Evolutionary conservation across 805 yeast species (phyloP).

Genomic region (Clavispora vitiphila): DNA sequence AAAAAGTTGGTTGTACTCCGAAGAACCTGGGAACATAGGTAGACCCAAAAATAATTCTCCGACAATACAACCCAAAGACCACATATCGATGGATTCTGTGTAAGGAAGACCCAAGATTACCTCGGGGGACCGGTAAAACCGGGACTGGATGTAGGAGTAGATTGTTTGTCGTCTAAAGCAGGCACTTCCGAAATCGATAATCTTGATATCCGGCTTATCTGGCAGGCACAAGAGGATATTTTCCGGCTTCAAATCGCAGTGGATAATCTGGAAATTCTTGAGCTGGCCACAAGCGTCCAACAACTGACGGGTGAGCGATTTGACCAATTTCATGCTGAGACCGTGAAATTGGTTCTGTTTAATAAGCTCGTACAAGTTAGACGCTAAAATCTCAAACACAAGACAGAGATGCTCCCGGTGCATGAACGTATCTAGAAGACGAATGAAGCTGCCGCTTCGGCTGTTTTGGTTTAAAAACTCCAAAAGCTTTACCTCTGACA

Average conservation of each 20-base stretch:
- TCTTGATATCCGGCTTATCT: constrained; percentile 81
- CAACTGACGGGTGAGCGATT: constrained; percentile 73
- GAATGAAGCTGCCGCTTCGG: constrained; percentile 69
- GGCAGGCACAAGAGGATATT: constrained; percentile 77
- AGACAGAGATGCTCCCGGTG: constrained; percentile 91
- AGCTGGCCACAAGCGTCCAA: constrained; percentile 75
- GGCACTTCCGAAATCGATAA: constrained; percentile 94
- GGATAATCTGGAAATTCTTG: constrained; percentile 80
- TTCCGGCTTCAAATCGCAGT: constrained; percentile 96
- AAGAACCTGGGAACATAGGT: constrained; percentile 91
- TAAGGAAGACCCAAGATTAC: constrained; percentile 89
- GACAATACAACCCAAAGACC: constrained; percentile 93
- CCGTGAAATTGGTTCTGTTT: constrained; percentile 95
- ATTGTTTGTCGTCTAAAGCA: constrained; percentile 88
- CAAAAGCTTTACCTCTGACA: constrained; percentile 82
- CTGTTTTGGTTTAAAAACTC: constrained; percentile 69
- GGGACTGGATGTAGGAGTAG: constrained; percentile 86
- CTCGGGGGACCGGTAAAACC: constrained; percentile 94
- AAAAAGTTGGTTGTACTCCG: constrained; percentile 85
- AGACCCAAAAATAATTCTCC: constrained; percentile 88
- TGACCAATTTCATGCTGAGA: constrained; percentile 69
- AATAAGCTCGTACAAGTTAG: constrained; percentile 83
- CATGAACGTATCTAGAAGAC: constrained; percentile 81
- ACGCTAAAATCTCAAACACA: constrained; percentile 84
- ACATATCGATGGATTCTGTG: constrained; percentile 90